phyloP scores from a whole-genome alignment of 2,329 filamentous ascomycete genomes.

The Gyromitra esculenta region DNA sequence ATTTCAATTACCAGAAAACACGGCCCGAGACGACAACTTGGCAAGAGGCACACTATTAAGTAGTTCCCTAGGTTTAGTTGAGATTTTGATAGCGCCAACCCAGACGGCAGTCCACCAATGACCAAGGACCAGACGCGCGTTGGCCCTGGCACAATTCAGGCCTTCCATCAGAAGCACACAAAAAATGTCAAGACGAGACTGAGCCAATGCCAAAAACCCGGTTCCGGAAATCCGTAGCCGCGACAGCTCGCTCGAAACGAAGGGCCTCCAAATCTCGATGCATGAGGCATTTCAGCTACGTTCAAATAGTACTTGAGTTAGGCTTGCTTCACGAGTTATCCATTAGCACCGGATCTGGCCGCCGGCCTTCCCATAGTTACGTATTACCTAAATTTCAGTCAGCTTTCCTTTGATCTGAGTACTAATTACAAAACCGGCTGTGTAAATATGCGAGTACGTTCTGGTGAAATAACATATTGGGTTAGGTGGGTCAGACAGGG shows the following conservation, averaged over 20 bases:
- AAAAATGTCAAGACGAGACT: slow-evolving; percentile 10
- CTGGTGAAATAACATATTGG: too few relatives aligned
- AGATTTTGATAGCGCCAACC: background rate
- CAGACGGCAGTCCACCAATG: slow-evolving; percentile 10
- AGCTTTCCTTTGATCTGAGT: too few relatives aligned
- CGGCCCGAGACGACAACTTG: background rate
- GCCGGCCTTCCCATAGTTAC: too few relatives aligned
- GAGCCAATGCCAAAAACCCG: background rate
- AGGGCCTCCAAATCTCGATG: background rate
- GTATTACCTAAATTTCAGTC: too few relatives aligned
- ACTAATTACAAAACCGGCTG: too few relatives aligned
- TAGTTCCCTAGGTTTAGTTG: background rate
- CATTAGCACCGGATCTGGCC: too few relatives aligned
- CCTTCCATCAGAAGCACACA: background rate
- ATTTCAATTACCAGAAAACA: background rate
- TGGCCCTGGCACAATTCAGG: slow-evolving; percentile 13
- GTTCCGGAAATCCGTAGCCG: background rate
- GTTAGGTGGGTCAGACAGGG: too few relatives aligned
- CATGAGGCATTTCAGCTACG: slow-evolving; percentile 27
- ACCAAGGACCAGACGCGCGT: background rate
- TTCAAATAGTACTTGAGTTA: background rate
- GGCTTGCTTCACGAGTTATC: background rate
- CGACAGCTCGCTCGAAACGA: background rate
- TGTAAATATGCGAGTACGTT: too few relatives aligned
- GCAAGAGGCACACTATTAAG: background rate